Evolutionary conservation across 148 eudicot genomes (phyloP), one percentile per base, ranked within the genome.

Genomic region (Chenopodium berlandieri): DNA sequence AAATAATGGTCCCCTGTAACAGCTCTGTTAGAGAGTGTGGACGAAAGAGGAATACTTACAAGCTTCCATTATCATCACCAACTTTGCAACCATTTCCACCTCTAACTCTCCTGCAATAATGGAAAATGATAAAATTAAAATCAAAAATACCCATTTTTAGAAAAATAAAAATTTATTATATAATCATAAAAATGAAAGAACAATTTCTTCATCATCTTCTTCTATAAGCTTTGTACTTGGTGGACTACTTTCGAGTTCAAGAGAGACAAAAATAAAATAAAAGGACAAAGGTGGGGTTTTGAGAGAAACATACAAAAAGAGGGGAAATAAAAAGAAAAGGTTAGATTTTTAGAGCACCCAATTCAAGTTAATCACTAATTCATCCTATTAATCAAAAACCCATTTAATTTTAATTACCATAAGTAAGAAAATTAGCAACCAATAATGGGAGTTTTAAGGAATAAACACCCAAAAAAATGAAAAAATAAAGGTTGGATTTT

Each of bases 1-100:
- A 75, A 52, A 77, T 40, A 80, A 69, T 65, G 80, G 80, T 72
- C 83, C 79, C 72, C 73, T 52, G 14, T 7, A 48, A 14, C 56
- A 73, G 31, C 54, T 73, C 19, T 73, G 17, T 11, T 46, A 47
- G 50, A 40, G 77, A 78, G 68, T 71, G 60, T 40, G 20, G 76
- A 66, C 46, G 75, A 79, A 86, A 83, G 37, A 11, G 27, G 46
- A 76, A 60, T 54, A 87, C 97, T 95, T 86, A 95, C 98, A 95
- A 86, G 97, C 98, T 95, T 67, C 98, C 98, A 89, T 92, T 93
- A 90, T 93, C 98, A 80, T 95, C 98, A 79, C 98, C 97, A 60
- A 95, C 96, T 90, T 91, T 95, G 92, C 98, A 95, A 48, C 97
- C 94, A 86, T 90, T 93, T 47, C 98, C 98, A 85, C 98, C 98